phyloP scores from a whole-genome alignment of 345 rosid genomes.

The Geranium brycei region DNA sequence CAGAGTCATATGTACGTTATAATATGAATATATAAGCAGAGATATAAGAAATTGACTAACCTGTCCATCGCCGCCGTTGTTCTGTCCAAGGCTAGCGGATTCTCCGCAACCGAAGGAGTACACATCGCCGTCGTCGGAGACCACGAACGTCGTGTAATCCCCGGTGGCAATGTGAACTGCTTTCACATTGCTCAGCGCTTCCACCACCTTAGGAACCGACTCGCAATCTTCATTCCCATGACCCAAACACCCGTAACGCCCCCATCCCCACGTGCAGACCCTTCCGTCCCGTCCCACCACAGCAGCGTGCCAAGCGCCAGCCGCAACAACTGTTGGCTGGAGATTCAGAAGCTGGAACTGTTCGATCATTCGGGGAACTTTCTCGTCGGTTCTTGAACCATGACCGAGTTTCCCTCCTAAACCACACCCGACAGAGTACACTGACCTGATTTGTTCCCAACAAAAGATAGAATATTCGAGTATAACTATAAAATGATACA shows the following conservation, averaged over 20 bases:
- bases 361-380: slow-evolving; percentile 75
- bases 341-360: slow-evolving; percentile 58
- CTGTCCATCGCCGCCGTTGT: slow-evolving; percentile 47
- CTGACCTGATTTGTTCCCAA: slow-evolving; percentile 44
- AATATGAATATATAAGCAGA: background rate
- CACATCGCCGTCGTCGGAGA: slow-evolving; percentile 73
- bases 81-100: slow-evolving; percentile 87
- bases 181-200: slow-evolving; percentile 55
- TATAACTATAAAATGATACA: too few relatives aligned
- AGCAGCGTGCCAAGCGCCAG: slow-evolving; percentile 99
- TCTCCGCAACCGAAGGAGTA: slow-evolving; percentile 95
- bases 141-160: slow-evolving; percentile 83
- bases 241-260: slow-evolving; percentile 87
- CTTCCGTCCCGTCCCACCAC: slow-evolving; percentile 83
- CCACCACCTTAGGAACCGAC: slow-evolving; percentile 67
- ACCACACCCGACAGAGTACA: slow-evolving; percentile 96
- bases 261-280: slow-evolving; percentile 99
- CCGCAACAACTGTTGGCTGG: slow-evolving; percentile 79
- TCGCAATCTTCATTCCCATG: slow-evolving; percentile 86
- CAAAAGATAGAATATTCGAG: background rate
- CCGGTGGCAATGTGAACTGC: slow-evolving; percentile 84
- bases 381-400: slow-evolving; percentile 62
- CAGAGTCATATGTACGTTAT: too few relatives aligned
- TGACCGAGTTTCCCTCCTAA: slow-evolving; percentile 98
- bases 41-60: slow-evolving; percentile 14